phyloP scores from a whole-genome alignment of 163 green algal species.

The Chloromonas sp. region DNA sequence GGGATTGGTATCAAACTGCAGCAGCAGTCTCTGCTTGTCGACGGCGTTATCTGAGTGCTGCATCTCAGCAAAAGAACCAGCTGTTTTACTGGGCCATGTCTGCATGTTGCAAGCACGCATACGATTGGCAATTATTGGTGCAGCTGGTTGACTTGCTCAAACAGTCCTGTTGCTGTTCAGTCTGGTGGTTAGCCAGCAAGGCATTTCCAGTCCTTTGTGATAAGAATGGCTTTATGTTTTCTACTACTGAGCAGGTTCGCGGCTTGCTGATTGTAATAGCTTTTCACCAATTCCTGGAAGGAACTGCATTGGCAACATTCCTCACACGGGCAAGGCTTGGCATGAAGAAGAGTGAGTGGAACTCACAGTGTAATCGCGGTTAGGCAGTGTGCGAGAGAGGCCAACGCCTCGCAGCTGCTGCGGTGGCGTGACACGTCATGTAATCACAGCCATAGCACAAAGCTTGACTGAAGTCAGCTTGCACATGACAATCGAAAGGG shows the following conservation, averaged over 20 bases:
- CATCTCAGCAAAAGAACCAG: background rate
- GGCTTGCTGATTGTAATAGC: conserved; percentile 24
- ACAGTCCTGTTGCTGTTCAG: too few relatives aligned
- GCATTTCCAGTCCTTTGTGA: too few relatives aligned
- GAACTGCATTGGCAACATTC: conserved; percentile 27
- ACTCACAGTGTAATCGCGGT: background rate
- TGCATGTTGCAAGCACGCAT: too few relatives aligned
- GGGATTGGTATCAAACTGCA: conserved; percentile 17
- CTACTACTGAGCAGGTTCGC: conserved; percentile 5
- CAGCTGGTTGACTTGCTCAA: too few relatives aligned
- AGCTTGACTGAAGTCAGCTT: too few relatives aligned
- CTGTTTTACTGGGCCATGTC: too few relatives aligned
- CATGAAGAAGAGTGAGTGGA: background rate
- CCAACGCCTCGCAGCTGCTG: too few relatives aligned
- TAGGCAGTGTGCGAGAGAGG: too few relatives aligned
- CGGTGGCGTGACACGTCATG: too few relatives aligned
- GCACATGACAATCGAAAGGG: too few relatives aligned
- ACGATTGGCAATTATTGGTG: too few relatives aligned
- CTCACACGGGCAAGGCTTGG: conserved; percentile 29
- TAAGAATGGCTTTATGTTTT: background rate
- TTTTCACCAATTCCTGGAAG: conserved; percentile 39
- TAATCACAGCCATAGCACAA: too few relatives aligned
- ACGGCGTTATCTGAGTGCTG: background rate
- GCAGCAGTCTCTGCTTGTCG: conserved; percentile 2
- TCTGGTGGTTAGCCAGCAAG: background rate